phyloP scores from a whole-genome alignment of 371 early-diverging fungal species.

The Caulochytrium protostelioides region DNA sequence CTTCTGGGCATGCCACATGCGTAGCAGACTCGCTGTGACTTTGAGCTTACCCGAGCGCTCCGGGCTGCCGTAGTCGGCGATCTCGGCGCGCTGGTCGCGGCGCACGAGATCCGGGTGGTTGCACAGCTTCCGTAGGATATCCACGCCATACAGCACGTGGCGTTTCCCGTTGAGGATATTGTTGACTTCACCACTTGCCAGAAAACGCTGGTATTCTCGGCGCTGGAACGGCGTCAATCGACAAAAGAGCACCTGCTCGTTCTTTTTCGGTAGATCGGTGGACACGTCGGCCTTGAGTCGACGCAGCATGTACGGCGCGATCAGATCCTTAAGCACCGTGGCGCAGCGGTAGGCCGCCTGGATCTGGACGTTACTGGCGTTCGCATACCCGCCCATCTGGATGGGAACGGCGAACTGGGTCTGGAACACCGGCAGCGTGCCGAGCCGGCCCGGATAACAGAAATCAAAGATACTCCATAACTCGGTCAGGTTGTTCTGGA shows the following conservation, averaged over 20 bases:
- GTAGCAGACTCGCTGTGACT: constrained; percentile 59
- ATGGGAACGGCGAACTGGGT: constrained; percentile 80
- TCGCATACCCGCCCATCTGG: constrained; percentile 73
- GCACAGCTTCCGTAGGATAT: constrained; percentile 85
- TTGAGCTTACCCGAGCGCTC: constrained; percentile 64
- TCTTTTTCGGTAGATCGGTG: constrained; percentile 70
- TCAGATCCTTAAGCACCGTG: constrained; percentile 64
- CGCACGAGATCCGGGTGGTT: constrained; percentile 77
- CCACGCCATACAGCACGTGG: constrained; percentile 77
- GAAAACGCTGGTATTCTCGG: constrained; percentile 47
- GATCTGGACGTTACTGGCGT: constrained; percentile 65
- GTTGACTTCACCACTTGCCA: constrained; percentile 40
- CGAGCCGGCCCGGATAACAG: constrained; percentile 79
- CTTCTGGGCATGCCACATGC: constrained; percentile 61
- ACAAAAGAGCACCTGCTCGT: constrained; percentile 84
- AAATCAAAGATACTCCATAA: constrained; percentile 95
- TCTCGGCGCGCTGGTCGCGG: constrained; percentile 9
- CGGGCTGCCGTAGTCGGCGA: constrained; percentile 38
- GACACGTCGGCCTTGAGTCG: constrained; percentile 89
- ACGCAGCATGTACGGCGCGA: constrained; percentile 81
- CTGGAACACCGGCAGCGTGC: constrained; percentile 81
- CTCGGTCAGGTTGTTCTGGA: constrained; percentile 93
- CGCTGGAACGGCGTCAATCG: constrained; percentile 61
- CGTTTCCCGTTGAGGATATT: constrained; percentile 55
- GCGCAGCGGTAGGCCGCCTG: constrained; percentile 86